Base-by-base conservation (phyloP, 192 early-diverging fungal genomes). In the Entomortierella lignicola region DNA sequence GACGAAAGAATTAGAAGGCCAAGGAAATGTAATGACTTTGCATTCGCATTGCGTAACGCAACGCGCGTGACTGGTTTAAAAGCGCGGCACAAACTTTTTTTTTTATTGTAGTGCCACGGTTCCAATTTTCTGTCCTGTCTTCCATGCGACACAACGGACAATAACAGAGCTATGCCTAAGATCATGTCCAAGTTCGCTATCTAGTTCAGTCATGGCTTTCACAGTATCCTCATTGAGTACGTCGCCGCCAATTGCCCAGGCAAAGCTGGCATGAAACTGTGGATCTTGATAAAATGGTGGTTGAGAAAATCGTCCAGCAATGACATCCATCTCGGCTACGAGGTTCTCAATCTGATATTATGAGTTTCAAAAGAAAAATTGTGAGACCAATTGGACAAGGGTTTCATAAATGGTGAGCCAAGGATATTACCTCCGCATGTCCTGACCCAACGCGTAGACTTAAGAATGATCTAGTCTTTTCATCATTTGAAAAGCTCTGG, bases 211-310 rank as follows among this genome's bases (percentile, higher is more conserved):
- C 37, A 79, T 52, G n/a, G 47, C 34, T 0, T 65, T 18, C 1
- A 65, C 62, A 23, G 43, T 48, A n/a, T 60, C 12, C 23, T 29
- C 41, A 39, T 42, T 48, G 20, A 79, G 51, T 2, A 57, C 37
- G 18, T 66, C 68, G 6, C 75, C 75, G 4, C 75, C 75, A 15
- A 79, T n/a, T 4, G 75, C 75, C 62, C 67, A 79, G 8, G 75
- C 75, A 60, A 79, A 79, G 27, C 75, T 79, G 15, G 75, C 75
- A 23, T 79, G 75, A 37, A 79, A 68, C 63, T 79, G 34, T 8
- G 75, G 75, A 18, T 69, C 30, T 3, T 52, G 30, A 20, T 79
- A 79, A 17, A 79, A 79, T 17, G 56, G 59, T 7, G 75, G 75
- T 34, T 79, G 75, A 3, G 60, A 55, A 57, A 66, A 79, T 26